These are phyloP conservation scores for Canavalia ensiformis DNA, from an alignment of 306 rosid genomes.

Conservation along the genomic window DNA sequence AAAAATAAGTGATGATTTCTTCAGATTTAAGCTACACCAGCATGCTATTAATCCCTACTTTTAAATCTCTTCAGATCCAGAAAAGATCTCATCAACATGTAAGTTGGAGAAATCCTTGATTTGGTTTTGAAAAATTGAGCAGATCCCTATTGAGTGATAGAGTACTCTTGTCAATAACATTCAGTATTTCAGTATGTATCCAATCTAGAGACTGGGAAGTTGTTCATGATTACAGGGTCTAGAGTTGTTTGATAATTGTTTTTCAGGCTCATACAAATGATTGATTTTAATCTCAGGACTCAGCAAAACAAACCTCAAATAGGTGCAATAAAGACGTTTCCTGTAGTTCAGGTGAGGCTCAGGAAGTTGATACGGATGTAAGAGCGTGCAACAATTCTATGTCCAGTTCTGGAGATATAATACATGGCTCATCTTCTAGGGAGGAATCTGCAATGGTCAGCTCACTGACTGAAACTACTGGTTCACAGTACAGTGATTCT, in stretches of 20 bases:
- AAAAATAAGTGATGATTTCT: too few species aligned
- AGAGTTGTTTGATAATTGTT: conserved; percentile 43
- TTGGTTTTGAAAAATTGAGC: conserved; percentile 43
- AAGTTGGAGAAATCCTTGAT: conserved; percentile 36
- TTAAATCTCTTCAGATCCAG: conserved; percentile 38
- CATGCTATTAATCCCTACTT: not conserved
- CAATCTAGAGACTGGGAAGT: conserved; percentile 25
- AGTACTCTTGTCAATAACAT: conserved; percentile 30
- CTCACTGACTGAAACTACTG: conserved; percentile 58
- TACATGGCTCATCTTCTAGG: conserved; percentile 55
- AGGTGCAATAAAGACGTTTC: conserved; percentile 55
- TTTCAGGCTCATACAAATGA: conserved; percentile 39
- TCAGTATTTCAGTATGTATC: conserved; percentile 24
- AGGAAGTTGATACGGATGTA: conserved; percentile 58
- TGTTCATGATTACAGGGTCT: conserved; percentile 40
- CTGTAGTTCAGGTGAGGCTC: conserved; percentile 57
- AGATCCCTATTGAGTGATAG: conserved; percentile 29
- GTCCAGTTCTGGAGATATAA: conserved; percentile 54
- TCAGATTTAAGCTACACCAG: too few species aligned
- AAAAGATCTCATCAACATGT: conserved; percentile 28
- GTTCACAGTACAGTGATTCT: conserved; percentile 49
- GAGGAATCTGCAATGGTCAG: conserved; percentile 57
- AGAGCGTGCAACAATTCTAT: conserved; percentile 55
- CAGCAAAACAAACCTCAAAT: conserved; percentile 57
- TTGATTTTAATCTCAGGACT: conserved; percentile 65